Evolutionary conservation across 78 protist genomes (phyloP).

Genomic region (Dictyostelium intermedium): DNA sequence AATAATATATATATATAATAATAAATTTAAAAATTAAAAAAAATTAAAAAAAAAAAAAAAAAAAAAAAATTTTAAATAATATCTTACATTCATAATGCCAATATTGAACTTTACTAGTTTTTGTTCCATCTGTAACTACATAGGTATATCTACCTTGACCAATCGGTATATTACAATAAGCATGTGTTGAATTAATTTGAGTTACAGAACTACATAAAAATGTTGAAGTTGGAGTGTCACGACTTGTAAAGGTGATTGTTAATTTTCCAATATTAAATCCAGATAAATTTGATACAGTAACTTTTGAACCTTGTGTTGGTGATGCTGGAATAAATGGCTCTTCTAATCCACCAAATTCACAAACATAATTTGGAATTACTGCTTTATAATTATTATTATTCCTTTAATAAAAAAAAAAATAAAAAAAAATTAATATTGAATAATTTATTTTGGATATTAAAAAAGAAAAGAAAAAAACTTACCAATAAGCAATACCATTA

Average conservation of each 20-base stretch:
- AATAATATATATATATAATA: neutral
- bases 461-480: neutral
- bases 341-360: constrained; percentile 53
- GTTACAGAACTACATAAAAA: neutral
- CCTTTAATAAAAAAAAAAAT: neutral
- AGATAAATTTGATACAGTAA: neutral
- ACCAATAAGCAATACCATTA: neutral
- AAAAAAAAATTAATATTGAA: too few species aligned
- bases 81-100: constrained; percentile 26
- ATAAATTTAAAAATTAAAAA: too few species aligned
- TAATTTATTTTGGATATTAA: too few species aligned
- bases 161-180: neutral
- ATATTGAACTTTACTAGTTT: neutral
- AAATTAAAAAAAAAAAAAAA: too few species aligned
- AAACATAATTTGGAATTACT: neutral
- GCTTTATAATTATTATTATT: constrained; percentile 25
- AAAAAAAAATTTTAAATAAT: too few species aligned
- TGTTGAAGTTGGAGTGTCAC: neutral
- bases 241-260: neutral
- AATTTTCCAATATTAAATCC: neutral
- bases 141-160: neutral
- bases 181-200: neutral
- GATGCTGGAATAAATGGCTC: constrained; percentile 15
- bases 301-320: constrained; percentile 1
- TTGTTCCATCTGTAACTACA: neutral